Conservation (phyloP, 2,329 filamentous ascomycete species). For the Chalaropsis thielavioides region DNA sequence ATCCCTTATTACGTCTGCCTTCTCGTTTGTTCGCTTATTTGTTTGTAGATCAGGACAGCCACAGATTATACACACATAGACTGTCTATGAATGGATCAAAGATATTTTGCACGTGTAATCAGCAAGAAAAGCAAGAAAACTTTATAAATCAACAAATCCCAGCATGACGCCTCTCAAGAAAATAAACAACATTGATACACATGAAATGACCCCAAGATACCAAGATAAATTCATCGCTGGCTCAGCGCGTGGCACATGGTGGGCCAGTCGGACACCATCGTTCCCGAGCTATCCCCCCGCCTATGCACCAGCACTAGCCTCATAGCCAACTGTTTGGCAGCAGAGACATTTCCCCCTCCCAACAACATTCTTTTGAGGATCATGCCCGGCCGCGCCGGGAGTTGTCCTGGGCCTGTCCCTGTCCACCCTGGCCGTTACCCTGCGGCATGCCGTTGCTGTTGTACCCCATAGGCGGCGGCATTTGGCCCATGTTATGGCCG, state of each 20-base stretch:
- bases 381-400: slow-evolving; percentile 7
- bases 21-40: neutral
- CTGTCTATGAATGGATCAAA: neutral
- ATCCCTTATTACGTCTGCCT: slow-evolving; percentile 2
- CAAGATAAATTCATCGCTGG: neutral
- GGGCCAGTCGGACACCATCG: too few species aligned
- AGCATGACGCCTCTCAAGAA: slow-evolving; percentile 1
- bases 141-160: neutral
- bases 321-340: neutral
- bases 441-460: slow-evolving; percentile 24
- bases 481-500: slow-evolving; percentile 31
- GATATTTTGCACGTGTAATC: neutral
- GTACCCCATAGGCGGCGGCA: slow-evolving; percentile 34
- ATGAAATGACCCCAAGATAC: neutral
- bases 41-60: neutral
- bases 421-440: slow-evolving; percentile 30
- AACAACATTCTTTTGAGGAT: neutral
- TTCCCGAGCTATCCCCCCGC: too few species aligned
- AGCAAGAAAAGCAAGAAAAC: neutral
- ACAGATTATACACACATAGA: neutral
- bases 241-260: too few species aligned
- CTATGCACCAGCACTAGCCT: neutral
- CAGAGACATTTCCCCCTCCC: neutral
- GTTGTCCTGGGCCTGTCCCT: slow-evolving; percentile 6
- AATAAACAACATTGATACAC: neutral